phyloP scores from a whole-genome alignment of 2,329 filamentous ascomycete genomes.

The Colletotrichum horii region DNA sequence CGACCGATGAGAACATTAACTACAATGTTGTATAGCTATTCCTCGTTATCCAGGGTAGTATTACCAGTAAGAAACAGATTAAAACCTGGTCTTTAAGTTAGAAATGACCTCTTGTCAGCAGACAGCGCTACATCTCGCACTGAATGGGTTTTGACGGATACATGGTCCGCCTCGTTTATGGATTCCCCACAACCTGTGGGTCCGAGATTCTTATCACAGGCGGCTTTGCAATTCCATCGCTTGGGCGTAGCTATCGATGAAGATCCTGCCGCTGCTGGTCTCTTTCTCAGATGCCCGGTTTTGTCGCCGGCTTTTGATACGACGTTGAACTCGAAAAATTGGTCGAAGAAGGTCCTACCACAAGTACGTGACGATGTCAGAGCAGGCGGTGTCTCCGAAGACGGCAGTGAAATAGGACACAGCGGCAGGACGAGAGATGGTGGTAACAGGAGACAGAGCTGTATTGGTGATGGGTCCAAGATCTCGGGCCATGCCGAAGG shows the following conservation, averaged over 20 bases:
- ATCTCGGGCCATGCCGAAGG: not conserved
- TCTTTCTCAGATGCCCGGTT: not conserved
- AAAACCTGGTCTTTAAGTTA: not conserved
- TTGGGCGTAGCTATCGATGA: not conserved
- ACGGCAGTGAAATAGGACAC: not conserved
- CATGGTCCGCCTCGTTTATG: not conserved
- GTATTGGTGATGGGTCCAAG: not conserved
- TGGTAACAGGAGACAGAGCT: not conserved
- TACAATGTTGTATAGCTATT: not conserved
- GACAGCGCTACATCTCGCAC: not conserved
- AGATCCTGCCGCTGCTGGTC: not conserved
- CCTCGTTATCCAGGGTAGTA: not conserved
- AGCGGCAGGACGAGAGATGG: not conserved
- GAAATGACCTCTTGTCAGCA: not conserved
- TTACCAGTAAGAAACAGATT: not conserved
- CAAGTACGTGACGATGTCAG: not conserved
- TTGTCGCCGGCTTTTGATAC: not conserved
- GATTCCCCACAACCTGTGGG: not conserved
- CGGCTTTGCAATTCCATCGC: not conserved
- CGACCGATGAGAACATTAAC: not conserved
- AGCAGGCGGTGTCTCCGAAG: not conserved
- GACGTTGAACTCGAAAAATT: not conserved
- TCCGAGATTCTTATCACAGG: not conserved
- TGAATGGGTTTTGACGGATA: not conserved
- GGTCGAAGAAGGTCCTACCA: not conserved